Percentiles rank a stretch among this genome's conserved stretches.
Conservation (phyloP, 108 stramenopile species). For the Cyclotella choctawhatcheeana region DNA sequence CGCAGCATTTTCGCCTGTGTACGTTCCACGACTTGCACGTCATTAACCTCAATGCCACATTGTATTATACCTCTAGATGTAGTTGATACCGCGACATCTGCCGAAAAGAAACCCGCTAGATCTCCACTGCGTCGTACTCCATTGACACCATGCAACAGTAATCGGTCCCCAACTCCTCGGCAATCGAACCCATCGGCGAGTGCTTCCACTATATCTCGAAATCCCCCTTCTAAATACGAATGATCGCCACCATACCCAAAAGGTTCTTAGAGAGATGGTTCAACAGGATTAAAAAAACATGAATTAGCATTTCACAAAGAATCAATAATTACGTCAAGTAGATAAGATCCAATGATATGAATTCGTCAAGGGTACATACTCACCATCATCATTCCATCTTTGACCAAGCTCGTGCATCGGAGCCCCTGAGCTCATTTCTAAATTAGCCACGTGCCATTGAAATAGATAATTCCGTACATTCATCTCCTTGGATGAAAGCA, state of each 20-base stretch:
- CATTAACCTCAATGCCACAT: slow-evolving; percentile 55
- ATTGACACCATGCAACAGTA: neutral
- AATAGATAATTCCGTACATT: slow-evolving; percentile 57
- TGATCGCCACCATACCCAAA: slow-evolving; percentile 94
- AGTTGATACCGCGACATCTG: neutral
- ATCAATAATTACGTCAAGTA: no score
- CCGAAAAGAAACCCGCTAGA: slow-evolving; percentile 29
- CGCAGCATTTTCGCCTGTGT: slow-evolving; percentile 37
- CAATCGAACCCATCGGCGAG: slow-evolving; percentile 84
- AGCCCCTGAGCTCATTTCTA: slow-evolving; percentile 91
- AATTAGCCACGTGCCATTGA: slow-evolving; percentile 88
- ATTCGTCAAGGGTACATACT: no score
- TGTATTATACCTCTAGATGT: slow-evolving; percentile 38
- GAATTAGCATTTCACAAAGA: no score
- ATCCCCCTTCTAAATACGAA: slow-evolving; percentile 81
- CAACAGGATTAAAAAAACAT: no score
- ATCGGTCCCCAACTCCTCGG: slow-evolving; percentile 42
- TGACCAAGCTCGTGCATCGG: slow-evolving; percentile 73
- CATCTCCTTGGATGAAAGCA: slow-evolving; percentile 10
- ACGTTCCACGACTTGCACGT: slow-evolving; percentile 46
- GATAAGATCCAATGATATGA: no score
- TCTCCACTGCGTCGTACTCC: slow-evolving; percentile 39
- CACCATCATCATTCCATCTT: slow-evolving; percentile 84
- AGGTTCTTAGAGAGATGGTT: no score
- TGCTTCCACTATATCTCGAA: slow-evolving; percentile 69